These are phyloP conservation scores for Coniferiporia weirii DNA, from an alignment of 1,284 basidiomycete genomes.

Conservation along the genomic window DNA sequence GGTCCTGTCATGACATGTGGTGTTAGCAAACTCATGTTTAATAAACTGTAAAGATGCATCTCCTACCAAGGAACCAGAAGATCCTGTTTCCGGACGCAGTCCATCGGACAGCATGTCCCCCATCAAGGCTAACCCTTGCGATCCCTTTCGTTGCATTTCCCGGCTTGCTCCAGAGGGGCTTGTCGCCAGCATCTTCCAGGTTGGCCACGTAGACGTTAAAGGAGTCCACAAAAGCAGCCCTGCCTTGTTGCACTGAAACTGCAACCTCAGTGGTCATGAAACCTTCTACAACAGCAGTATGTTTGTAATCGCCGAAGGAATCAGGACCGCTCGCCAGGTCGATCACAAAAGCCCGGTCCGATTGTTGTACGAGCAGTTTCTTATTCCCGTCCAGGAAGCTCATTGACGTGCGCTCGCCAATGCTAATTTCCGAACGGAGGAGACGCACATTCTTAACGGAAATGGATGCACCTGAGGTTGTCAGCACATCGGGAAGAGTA, in stretches of 20 bases:
- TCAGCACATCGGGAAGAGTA: conserved; percentile 35
- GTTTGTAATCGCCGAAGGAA: conserved; percentile 43
- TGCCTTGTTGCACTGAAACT: conserved; percentile 28
- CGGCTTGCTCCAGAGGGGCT: conserved; percentile 62
- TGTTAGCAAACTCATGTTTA: neutral
- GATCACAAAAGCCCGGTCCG: conserved; percentile 45
- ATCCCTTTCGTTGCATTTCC: conserved; percentile 56
- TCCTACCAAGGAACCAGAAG: conserved; percentile 65
- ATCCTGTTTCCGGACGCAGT: conserved; percentile 55
- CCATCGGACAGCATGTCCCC: conserved; percentile 63
- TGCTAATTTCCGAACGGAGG: conserved; percentile 19
- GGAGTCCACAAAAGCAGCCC: conserved; percentile 56
- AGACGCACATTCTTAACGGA: conserved; percentile 24
- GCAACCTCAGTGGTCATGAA: conserved; percentile 51
- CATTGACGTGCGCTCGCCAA: conserved; percentile 26
- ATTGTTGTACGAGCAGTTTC: conserved; percentile 55
- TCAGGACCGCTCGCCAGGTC: conserved; percentile 45
- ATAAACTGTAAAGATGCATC: conserved; percentile 18
- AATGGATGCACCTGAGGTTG: conserved; percentile 20
- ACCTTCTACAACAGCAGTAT: conserved; percentile 47
- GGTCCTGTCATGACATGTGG: conserved; percentile 40
- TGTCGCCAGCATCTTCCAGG: conserved; percentile 31
- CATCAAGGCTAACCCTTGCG: conserved; percentile 58
- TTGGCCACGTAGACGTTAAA: conserved; percentile 52
- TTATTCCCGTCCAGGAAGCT: conserved; percentile 46